Base-by-base conservation (phyloP, 805 yeast species). In the Candida loeiensis region DNA sequence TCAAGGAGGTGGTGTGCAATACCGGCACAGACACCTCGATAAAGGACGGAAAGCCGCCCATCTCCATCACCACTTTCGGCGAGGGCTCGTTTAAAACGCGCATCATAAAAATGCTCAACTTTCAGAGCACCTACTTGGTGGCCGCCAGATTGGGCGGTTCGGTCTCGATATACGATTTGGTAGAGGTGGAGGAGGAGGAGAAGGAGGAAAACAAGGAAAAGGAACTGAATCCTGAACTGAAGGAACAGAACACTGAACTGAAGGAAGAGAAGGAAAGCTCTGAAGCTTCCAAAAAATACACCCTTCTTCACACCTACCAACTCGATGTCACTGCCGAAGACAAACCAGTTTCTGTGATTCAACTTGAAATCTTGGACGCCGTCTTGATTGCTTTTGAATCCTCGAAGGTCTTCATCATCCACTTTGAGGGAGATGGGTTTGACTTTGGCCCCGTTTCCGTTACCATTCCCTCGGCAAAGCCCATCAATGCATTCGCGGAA, bases 1-100 rank as follows among this genome's bases (percentile, higher is more conserved):
- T 82, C 39, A 83, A 82, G 48, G 88, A 81, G 54, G 64, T 86
- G 6, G 53, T 71, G 4, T 87, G 88, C 50, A 56, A 64, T 14
- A 64, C 72, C 37, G 91, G 90, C 0, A 82, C 91, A 0, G 95
- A 90, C 53, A 88, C 96, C 3, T 84, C 96, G 4, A 67, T 71
- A 30, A 79, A 82, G 53, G 74, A 75, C 24, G 82, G 83, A 0
- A 60, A 66, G 9, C 85, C 82, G 54, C 95, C 95, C 0, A 71
- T 67, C 37, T 62, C 76, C 15, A 67, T 82, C 9, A 69, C 63
- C 33, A 63, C 72, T 17, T 67, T 69, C 37, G 57, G 51, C 47
- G 34, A 19, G 18, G 17, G 24, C 24, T 13, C 40, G 9, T 42
- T 16, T 42, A 32, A 36, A 17, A 52, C 68, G 9, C 63, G 66